phyloP scores from a whole-genome alignment of 257 asterid species.

The Penstemon davidsonii region DNA sequence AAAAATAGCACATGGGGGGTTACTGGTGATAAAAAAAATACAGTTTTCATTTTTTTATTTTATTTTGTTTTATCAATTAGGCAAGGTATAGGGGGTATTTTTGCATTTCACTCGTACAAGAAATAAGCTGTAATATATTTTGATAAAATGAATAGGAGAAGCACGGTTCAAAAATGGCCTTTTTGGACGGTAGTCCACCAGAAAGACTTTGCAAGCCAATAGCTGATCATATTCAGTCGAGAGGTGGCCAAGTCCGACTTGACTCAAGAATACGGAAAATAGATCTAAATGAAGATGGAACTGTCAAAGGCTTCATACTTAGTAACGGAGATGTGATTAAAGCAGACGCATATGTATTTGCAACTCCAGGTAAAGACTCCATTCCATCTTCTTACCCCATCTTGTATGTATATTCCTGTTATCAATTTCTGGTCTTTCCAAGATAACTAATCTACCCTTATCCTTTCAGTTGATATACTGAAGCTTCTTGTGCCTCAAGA shows the following conservation, averaged over 20 bases:
- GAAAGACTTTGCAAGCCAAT: constrained; percentile 98
- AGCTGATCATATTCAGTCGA: constrained; percentile 70
- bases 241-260: constrained; percentile 77
- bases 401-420: background rate
- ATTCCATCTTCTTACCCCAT: constrained; percentile 20
- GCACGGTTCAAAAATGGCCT: constrained; percentile 98
- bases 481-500: constrained; percentile 90
- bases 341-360: constrained; percentile 92
- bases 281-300: constrained; percentile 74
- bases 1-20: no score
- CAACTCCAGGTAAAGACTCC: constrained; percentile 73
- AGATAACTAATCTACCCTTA: constrained; percentile 17
- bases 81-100: background rate
- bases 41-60: no score
- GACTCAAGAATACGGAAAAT: constrained; percentile 81
- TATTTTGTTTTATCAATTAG: no score
- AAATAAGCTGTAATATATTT: background rate
- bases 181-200: constrained; percentile 97
- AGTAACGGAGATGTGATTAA: constrained; percentile 57
- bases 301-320: constrained; percentile 58
- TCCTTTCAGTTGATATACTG: constrained; percentile 68
- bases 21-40: no score
- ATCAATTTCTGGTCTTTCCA: background rate
- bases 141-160: constrained; percentile 65
- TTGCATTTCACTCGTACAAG: background rate